Conservation (phyloP, 1,284 basidiomycete species). For the Puccinia polysora region DNA sequence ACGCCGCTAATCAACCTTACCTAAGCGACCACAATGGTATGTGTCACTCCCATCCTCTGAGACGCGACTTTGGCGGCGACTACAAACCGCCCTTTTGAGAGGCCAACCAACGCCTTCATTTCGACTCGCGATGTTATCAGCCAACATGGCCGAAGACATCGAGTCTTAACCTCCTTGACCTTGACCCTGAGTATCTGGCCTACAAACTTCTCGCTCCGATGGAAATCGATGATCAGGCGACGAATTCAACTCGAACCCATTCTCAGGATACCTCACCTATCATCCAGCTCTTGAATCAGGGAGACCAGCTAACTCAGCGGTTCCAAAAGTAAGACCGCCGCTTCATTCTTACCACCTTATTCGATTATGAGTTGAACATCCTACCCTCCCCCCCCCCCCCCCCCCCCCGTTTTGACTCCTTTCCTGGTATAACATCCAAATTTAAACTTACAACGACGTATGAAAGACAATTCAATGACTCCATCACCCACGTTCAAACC, state of each 20-base stretch:
- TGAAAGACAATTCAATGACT: constrained; percentile 35
- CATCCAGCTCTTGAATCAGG: constrained; percentile 30
- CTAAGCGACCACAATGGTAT: no score
- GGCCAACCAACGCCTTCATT: no score
- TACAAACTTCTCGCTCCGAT: not conserved
- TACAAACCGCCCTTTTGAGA: no score
- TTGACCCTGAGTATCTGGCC: not conserved
- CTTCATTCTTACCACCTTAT: not conserved
- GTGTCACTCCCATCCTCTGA: no score
- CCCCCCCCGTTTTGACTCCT: no score
- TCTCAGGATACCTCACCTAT: constrained; percentile 12
- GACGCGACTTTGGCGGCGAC: no score
- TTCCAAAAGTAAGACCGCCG: constrained; percentile 40
- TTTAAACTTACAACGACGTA: constrained; percentile 1
- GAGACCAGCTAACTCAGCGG: constrained; percentile 36
- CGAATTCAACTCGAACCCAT: not conserved
- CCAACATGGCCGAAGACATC: not conserved
- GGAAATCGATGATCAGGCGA: constrained; percentile 3
- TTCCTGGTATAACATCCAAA: not conserved
- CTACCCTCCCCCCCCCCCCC: no score
- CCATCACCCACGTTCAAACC: constrained; percentile 37
- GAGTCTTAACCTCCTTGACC: not conserved
- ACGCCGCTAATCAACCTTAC: no score
- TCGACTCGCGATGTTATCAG: no score
- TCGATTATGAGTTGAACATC: not conserved